Base-by-base conservation (phyloP, 2,329 filamentous ascomycete genomes). In the Proliferodiscus dingleyae region DNA sequence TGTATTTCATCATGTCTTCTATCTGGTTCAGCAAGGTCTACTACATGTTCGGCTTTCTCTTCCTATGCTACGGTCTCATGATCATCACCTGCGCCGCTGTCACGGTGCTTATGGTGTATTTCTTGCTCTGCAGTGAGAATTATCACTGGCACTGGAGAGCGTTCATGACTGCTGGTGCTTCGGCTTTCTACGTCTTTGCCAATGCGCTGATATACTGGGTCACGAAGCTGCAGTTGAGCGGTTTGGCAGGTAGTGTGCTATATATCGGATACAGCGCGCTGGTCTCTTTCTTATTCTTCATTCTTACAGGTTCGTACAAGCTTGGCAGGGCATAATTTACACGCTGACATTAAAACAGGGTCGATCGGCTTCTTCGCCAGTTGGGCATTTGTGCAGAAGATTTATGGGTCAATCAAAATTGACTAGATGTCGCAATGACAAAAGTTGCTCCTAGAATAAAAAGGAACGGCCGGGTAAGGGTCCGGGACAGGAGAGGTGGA, bases 1-100 rank as follows among this genome's bases (percentile, higher is more conserved):
- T 98, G 2, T 97, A 95, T 76, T 97, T 97, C 69, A 96, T 98
- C 72, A 95, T 98, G 88, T 95, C 85, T 70, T 95, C 88, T 21
- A 91, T 98, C 64, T 98, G 93, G 93, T 95, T 94, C 69, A 91
- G 85, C 72, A 89, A 93, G 69, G 93, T 98, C 56, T 98, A 98
- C 75, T 98, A 98, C 77, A 98, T 98, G 93, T 98, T 98, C 61
- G 93, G 93, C 18, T 98, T 98, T 76, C 73, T 98, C 28, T 98
- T 98, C 75, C 78, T 98, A 46, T 96, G 90, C 75, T 98, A 95
- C 63, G 90, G 87, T 9, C 78, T 98, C 40, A 96, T 98, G 89
- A 89, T 97, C 58, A 86, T 95, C 59, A 97, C 93, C 1, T 89
- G 86, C 48, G 91, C 91, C 0, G 85, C 90, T 1, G 91, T 94